A percentile compares a stretch with the other conserved stretches of the same genome.
Conservation (phyloP, 371 early-diverging fungal genomes). For the Mortierella sp. region DNA sequence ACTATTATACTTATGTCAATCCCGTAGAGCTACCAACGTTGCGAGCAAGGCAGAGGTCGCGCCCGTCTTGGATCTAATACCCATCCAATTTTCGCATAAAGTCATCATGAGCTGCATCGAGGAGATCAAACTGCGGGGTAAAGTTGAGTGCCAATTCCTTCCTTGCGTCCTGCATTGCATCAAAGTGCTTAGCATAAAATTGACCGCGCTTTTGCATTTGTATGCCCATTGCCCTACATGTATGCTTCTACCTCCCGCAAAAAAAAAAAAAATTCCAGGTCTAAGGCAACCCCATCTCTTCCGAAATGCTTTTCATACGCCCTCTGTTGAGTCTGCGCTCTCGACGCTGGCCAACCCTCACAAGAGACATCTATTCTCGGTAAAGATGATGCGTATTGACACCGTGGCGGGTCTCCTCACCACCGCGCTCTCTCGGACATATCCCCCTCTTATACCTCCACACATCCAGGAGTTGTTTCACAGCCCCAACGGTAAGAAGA, state of each 20-base stretch:
- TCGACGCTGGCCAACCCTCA: conserved; percentile 37
- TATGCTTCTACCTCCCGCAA: too few relatives aligned
- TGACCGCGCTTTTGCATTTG: neutral
- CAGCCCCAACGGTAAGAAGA: conserved; percentile 43
- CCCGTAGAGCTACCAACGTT: conserved; percentile 9
- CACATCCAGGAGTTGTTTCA: conserved; percentile 55
- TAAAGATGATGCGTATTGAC: conserved; percentile 56
- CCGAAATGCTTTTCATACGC: conserved; percentile 44
- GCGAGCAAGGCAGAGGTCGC: conserved; percentile 15
- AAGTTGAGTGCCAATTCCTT: neutral
- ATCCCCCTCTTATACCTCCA: conserved; percentile 50
- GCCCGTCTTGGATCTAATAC: conserved; percentile 39
- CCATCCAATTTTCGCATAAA: conserved; percentile 41
- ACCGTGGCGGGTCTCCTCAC: conserved; percentile 48
- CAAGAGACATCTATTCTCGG: conserved; percentile 42
- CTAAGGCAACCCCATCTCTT: conserved; percentile 50
- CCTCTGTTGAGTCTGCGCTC: conserved; percentile 46
- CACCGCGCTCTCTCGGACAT: conserved; percentile 50
- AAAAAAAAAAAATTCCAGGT: conserved; percentile 26
- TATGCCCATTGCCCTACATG: conserved; percentile 1
- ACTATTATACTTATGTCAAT: neutral
- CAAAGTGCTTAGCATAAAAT: neutral
- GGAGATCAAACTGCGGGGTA: conserved; percentile 52
- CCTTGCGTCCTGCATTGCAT: neutral
- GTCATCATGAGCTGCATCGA: conserved; percentile 51